phyloP scores from a whole-genome alignment of 495 filamentous ascomycete species.

The Aspergillus asperescens region DNA sequence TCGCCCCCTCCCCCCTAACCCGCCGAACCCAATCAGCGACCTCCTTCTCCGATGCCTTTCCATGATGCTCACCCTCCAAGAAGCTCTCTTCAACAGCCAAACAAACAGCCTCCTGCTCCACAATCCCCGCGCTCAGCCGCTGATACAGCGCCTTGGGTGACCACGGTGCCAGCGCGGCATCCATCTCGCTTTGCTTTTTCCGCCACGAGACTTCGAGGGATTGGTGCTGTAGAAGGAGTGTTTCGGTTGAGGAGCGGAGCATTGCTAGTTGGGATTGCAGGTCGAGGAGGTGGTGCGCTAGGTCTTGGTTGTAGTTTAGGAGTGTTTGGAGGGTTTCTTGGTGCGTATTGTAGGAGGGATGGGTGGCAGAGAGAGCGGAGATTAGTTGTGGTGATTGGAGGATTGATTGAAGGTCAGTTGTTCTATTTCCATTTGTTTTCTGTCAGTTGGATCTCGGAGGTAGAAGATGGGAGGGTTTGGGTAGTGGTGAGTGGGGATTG shows the following conservation, averaged over 20 bases:
- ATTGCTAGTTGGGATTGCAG: conserved; percentile 55
- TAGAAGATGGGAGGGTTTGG: background rate
- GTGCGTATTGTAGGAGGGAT: conserved; percentile 50
- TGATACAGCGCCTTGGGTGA: conserved; percentile 79
- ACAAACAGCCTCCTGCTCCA: conserved; percentile 80
- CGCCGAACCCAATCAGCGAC: conserved; percentile 75
- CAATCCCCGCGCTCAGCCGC: conserved; percentile 63
- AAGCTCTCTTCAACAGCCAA: conserved; percentile 85
- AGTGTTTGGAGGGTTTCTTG: conserved; percentile 52
- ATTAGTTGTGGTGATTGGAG: conserved; percentile 55
- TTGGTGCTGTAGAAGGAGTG: conserved; percentile 73
- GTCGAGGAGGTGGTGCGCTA: conserved; percentile 63
- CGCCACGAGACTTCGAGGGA: conserved; percentile 89
- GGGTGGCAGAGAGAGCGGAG: conserved; percentile 58
- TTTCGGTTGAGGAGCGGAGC: conserved; percentile 64
- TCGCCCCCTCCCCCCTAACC: conserved; percentile 68
- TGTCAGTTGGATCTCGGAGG: background rate
- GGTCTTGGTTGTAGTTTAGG: conserved; percentile 55
- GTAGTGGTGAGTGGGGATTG: conserved; percentile 6
- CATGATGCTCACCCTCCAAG: conserved; percentile 56
- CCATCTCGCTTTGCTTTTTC: conserved; percentile 82
- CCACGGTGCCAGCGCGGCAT: conserved; percentile 76
- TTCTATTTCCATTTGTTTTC: conserved; percentile 41
- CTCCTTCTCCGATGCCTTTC: conserved; percentile 66
- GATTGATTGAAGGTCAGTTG: conserved; percentile 59